phyloP scores from a whole-genome alignment of 495 filamentous ascomycete species.

The Trichoderma orchidacearum region DNA sequence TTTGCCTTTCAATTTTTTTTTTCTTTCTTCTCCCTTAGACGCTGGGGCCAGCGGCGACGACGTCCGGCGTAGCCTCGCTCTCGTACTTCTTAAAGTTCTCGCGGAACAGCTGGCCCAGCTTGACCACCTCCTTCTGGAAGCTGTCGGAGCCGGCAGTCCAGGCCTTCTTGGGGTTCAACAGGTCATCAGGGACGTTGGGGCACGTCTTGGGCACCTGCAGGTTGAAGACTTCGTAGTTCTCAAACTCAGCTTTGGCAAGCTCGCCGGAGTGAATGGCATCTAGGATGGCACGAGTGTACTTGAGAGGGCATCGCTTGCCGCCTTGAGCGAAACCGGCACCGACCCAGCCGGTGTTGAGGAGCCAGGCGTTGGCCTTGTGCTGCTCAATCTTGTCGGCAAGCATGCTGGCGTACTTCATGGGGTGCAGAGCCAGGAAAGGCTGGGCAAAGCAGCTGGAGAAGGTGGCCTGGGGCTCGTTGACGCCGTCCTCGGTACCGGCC shows the following conservation, averaged over 20 bases:
- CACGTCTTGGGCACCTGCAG: constrained; percentile 80
- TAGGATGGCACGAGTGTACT: constrained; percentile 97
- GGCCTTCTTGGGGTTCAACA: constrained; percentile 85
- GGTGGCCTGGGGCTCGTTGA: constrained; percentile 92
- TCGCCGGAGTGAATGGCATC: constrained; percentile 96
- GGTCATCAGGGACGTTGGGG: constrained; percentile 72
- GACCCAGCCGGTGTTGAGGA: constrained; percentile 98
- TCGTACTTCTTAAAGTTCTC: constrained; percentile 97
- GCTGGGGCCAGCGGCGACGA: constrained; percentile 52
- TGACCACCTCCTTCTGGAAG: constrained; percentile 78
- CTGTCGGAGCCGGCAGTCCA: constrained; percentile 68
- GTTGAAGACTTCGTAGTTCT: constrained; percentile 95
- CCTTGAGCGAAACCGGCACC: constrained; percentile 89
- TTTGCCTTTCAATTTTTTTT: neutral
- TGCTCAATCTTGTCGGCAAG: constrained; percentile 91
- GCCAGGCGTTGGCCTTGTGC: constrained; percentile 94
- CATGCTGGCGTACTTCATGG: constrained; percentile 98
- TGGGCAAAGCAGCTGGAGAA: constrained; percentile 99
- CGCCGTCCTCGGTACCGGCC: constrained; percentile 95
- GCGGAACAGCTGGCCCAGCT: constrained; percentile 74
- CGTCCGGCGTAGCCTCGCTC: constrained; percentile 73
- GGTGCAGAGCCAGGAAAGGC: constrained; percentile 96
- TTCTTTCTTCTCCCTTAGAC: constrained; percentile 12
- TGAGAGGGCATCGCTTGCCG: constrained; percentile 95
- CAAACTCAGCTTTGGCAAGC: constrained; percentile 80